Percentiles rank a stretch among this genome's conserved stretches.
Evolutionary conservation across 108 stramenopile genomes (phyloP).

Genomic region (Skeletonema tropicum): DNA sequence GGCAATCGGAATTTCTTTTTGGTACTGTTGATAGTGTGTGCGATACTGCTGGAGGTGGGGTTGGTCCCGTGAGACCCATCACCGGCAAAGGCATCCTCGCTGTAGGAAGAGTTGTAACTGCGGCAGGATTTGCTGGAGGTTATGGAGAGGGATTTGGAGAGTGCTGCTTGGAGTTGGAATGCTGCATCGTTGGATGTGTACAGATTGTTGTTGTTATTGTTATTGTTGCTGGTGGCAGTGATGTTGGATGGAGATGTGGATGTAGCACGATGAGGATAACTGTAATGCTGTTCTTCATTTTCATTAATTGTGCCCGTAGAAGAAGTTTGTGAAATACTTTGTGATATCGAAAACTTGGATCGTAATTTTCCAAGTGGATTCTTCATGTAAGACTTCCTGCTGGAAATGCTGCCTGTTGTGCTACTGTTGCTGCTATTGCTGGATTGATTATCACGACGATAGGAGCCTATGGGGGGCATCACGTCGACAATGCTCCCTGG

Average conservation of each 20-base stretch:
- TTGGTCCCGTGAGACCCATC: neutral
- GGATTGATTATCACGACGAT: too few species aligned
- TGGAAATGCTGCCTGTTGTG: neutral
- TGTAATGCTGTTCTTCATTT: neutral
- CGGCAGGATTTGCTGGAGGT: too few species aligned
- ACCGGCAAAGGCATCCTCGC: neutral
- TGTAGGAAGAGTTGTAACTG: neutral
- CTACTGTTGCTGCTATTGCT: neutral
- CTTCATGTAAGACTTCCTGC: neutral
- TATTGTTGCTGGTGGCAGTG: neutral
- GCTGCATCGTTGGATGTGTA: neutral
- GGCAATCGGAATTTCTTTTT: conserved; percentile 14
- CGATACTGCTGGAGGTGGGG: neutral
- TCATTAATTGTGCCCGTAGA: neutral
- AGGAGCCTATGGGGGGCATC: too few species aligned
- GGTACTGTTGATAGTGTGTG: neutral
- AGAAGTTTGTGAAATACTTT: neutral
- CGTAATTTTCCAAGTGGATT: neutral
- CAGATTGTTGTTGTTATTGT: neutral
- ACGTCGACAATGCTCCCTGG: too few species aligned
- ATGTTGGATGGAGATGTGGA: too few species aligned
- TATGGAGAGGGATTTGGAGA: neutral
- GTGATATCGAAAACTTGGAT: neutral
- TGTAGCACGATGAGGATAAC: neutral
- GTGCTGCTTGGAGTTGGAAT: neutral